Evolutionary conservation across 352 stramenopile species (phyloP).

Genomic region (Phytophthora melonis): DNA sequence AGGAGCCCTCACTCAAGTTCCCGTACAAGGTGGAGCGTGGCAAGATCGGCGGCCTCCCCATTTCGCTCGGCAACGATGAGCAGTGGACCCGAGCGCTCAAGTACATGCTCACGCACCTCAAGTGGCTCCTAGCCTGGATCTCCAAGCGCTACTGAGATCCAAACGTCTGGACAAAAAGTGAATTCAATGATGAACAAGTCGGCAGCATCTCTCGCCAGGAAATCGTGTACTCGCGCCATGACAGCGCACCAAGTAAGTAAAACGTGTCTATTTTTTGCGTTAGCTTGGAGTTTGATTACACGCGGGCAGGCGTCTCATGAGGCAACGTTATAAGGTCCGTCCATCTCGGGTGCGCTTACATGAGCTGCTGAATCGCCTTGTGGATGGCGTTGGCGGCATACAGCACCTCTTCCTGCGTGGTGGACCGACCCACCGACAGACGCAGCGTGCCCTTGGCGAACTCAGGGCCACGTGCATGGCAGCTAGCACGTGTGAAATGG

Average conservation of each 20-base stretch:
- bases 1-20: constrained; percentile 91
- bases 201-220: constrained; percentile 29
- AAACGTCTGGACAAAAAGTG: constrained; percentile 4
- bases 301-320: background rate
- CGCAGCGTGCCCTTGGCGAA: constrained; percentile 95
- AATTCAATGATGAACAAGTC: constrained; percentile 32
- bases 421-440: constrained; percentile 94
- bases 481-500: constrained; percentile 91
- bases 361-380: constrained; percentile 52
- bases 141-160: constrained; percentile 79
- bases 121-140: constrained; percentile 94
- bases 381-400: constrained; percentile 86
- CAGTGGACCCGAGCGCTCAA: constrained; percentile 94
- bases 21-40: constrained; percentile 92
- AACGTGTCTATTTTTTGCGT: constrained; percentile 37
- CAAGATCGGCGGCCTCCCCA: constrained; percentile 91
- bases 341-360: constrained; percentile 18
- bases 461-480: constrained; percentile 92
- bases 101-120: constrained; percentile 93
- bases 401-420: constrained; percentile 89
- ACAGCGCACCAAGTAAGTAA: constrained; percentile 31
- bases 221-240: constrained; percentile 17
- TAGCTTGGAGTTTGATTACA: constrained; percentile 15
- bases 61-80: constrained; percentile 90
- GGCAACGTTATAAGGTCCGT: constrained; percentile 26